Base-by-base conservation (phyloP, 83 land plant genomes). In the Isoetes engelmannii region DNA sequence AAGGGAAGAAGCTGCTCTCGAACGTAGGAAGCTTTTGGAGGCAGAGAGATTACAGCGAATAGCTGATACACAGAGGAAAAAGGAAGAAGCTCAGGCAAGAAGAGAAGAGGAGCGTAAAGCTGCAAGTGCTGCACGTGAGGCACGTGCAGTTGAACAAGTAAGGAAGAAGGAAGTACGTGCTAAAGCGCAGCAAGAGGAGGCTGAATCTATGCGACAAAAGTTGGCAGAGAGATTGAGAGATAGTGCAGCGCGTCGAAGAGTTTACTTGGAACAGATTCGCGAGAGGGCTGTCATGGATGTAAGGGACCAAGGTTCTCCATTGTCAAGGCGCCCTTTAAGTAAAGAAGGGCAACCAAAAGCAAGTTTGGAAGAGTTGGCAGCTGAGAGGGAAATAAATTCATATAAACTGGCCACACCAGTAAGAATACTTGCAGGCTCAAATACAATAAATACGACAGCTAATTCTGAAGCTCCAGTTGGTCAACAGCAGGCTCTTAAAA, bases 141-240 rank as follows among this genome's bases (percentile, higher is more conserved):
- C 92, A 58, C 85, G 76, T 63, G 88, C 90, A 19, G 69, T 90
- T 18, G 98, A 93, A 48, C 86, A 93, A 69, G 84, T 83, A 10
- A 82, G 92, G 20, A 87, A 88, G 69, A 90, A 84, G 73, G 92
- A 90, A 72, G 85, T 75, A 13, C 79, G 98, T 67, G 96, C 92
- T n/a, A 90, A 82, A 82, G 96, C 87, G 42, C 98, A 86, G 67
- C 89, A 84, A 76, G 96, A 93, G 60, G 96, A 87, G 79, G 91
- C 89, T 74, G 96, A 90, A 74, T 85, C 86, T 15, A 72, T 88
- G 54, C 90, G 97, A 7, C 96, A 93, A 68, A 93, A 81, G 79
- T 75, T 90, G 41, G 89, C 89, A 70, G 98, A 93, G 70, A 80
- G 77, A 68, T 83, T 93, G 7, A 77, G 88, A 48, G 96, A 93